Percentiles rank a stretch among this genome's conserved stretches.
Conservation (phyloP, 2,329 filamentous ascomycete species). For the Dactylonectria estremocensis region DNA sequence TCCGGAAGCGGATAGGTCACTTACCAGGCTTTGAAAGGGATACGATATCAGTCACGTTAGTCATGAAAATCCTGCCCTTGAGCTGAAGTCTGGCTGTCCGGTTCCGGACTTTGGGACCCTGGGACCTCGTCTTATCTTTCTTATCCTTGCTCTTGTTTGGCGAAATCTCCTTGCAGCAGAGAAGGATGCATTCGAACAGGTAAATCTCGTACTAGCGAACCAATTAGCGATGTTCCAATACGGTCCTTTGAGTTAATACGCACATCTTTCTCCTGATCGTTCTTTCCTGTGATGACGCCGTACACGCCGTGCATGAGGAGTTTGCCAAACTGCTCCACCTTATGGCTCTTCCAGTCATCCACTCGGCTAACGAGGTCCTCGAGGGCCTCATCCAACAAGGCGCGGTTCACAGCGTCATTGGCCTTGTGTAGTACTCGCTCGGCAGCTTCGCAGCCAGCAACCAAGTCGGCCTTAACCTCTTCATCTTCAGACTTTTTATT, state of each 20-base stretch:
- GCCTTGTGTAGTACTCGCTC: constrained; percentile 87
- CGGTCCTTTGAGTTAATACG: constrained; percentile 48
- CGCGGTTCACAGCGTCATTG: constrained; percentile 91
- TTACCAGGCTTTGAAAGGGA: constrained; percentile 89
- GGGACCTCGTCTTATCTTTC: constrained; percentile 73
- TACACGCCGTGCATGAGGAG: constrained; percentile 91
- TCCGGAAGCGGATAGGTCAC: constrained; percentile 44
- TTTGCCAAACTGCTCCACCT: constrained; percentile 91
- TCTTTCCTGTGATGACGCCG: constrained; percentile 90
- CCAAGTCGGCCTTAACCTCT: constrained; percentile 79
- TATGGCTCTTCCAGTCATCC: constrained; percentile 97
- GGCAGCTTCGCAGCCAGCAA: constrained; percentile 83
- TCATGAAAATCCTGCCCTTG: constrained; percentile 99
- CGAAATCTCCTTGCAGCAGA: constrained; percentile 97
- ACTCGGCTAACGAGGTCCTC: constrained; percentile 86
- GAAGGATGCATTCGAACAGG: constrained; percentile 93
- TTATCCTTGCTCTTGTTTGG: constrained; percentile 88
- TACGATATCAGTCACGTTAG: constrained; percentile 96
- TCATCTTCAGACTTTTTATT: constrained; percentile 87
- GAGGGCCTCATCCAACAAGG: constrained; percentile 86
- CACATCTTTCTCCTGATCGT: constrained; percentile 93
- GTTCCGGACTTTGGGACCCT: constrained; percentile 70
- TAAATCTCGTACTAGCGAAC: constrained; percentile 91
- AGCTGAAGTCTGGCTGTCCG: constrained; percentile 89
- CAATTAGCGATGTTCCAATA: constrained; percentile 30